Evolutionary conservation across 2,329 filamentous ascomycete species (phyloP).

Genomic region (Claviceps purpurea): DNA sequence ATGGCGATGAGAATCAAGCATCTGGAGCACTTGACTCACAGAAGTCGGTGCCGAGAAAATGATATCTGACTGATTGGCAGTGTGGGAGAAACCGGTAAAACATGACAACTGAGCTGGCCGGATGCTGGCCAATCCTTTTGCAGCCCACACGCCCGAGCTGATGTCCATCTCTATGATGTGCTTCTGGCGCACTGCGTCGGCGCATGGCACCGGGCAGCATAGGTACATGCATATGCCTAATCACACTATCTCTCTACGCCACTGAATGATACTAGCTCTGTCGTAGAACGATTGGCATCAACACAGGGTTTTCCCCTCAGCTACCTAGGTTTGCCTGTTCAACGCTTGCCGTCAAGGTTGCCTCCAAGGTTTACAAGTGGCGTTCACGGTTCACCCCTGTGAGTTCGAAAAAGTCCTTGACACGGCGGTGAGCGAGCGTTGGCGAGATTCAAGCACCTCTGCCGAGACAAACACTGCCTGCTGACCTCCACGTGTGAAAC

Average conservation of each 20-base stretch:
- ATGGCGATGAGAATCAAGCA: not conserved
- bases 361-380: not conserved
- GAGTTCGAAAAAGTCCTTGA: not conserved
- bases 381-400: not conserved
- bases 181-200: not conserved
- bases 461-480: slow-evolving; percentile 2
- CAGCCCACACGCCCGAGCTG: not conserved
- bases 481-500: slow-evolving; percentile 1
- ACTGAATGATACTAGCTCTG: not conserved
- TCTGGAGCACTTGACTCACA: not conserved
- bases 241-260: not conserved
- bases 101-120: not conserved
- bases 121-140: not conserved
- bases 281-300: not conserved
- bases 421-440: slow-evolving; percentile 1
- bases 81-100: not conserved
- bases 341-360: too few species aligned
- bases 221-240: not conserved
- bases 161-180: not conserved
- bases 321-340: not conserved
- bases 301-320: not conserved
- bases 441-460: slow-evolving; percentile 1
- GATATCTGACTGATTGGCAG: not conserved
- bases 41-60: not conserved
- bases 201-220: not conserved